phyloP scores from a whole-genome alignment of 2,329 filamentous ascomycete species.

The Stachybotrys echinatus region DNA sequence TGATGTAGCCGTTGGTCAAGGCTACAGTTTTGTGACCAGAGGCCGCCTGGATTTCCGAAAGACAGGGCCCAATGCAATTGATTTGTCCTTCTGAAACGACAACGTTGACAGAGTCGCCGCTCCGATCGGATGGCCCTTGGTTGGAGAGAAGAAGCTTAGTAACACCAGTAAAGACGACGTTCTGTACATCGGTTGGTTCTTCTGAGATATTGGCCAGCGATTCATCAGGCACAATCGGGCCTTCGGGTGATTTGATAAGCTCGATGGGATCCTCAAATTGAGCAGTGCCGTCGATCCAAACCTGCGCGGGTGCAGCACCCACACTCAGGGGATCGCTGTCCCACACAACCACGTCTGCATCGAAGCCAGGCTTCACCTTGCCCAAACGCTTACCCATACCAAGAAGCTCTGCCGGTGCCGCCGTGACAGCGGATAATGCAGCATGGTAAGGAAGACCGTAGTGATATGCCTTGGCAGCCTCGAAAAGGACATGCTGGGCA shows the following conservation, averaged over 20 bases:
- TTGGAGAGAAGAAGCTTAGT: constrained; percentile 44
- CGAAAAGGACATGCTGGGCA: constrained; percentile 64
- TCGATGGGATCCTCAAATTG: constrained; percentile 49
- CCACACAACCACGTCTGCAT: constrained; percentile 58
- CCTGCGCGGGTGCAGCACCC: constrained; percentile 53
- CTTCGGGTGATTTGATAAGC: constrained; percentile 41
- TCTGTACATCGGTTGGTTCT: constrained; percentile 27
- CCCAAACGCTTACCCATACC: constrained; percentile 53
- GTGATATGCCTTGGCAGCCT: constrained; percentile 54
- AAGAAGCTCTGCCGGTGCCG: constrained; percentile 51
- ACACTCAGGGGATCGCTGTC: constrained; percentile 57
- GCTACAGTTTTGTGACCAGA: constrained; percentile 31
- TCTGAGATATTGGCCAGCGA: constrained; percentile 35
- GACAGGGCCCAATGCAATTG: constrained; percentile 50
- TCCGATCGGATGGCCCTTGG: neutral
- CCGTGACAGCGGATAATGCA: constrained; percentile 53
- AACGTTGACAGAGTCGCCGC: constrained; percentile 34
- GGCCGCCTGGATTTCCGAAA: constrained; percentile 33
- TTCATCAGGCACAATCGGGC: constrained; percentile 32
- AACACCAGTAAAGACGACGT: constrained; percentile 53
- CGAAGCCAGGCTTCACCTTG: constrained; percentile 56
- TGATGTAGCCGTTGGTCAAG: constrained; percentile 56
- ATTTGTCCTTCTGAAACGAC: constrained; percentile 49
- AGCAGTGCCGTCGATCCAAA: constrained; percentile 57
- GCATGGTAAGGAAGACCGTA: constrained; percentile 58